Evolutionary conservation across 306 rosid genomes (phyloP).

Genomic region (Medicago ruthenica): DNA sequence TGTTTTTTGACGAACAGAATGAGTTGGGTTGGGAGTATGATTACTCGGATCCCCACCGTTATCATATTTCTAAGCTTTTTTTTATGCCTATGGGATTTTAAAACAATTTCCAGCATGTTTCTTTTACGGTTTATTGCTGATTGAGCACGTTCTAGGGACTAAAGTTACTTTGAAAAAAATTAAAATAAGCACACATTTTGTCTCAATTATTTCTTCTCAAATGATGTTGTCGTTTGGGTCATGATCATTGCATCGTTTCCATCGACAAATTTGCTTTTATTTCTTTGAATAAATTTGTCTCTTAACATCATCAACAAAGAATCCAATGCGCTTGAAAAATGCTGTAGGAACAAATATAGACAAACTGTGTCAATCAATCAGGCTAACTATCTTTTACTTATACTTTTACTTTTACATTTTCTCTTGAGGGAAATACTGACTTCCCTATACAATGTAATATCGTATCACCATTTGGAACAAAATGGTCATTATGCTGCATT

Average conservation of each 20-base stretch:
- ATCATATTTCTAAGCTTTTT: slow-evolving; percentile 13
- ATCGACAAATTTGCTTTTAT: slow-evolving; percentile 28
- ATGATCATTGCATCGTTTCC: slow-evolving; percentile 48
- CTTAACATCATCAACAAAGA: slow-evolving; percentile 38
- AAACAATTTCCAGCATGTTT: not conserved
- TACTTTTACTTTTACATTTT: too few species aligned
- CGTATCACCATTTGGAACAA: too few species aligned
- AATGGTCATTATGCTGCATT: too few species aligned
- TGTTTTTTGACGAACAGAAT: not conserved
- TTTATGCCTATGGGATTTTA: not conserved
- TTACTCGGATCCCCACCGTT: slow-evolving; percentile 16
- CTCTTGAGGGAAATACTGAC: too few species aligned
- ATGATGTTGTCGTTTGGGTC: slow-evolving; percentile 61
- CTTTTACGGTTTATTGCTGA: not conserved
- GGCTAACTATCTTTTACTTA: not conserved
- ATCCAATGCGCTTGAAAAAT: slow-evolving; percentile 41
- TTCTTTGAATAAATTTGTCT: slow-evolving; percentile 12
- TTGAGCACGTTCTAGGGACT: slow-evolving; percentile 36
- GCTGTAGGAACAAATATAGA: not conserved
- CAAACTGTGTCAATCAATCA: not conserved
- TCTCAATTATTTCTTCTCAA: slow-evolving; percentile 28
- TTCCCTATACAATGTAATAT: too few species aligned
- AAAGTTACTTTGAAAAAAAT: slow-evolving; percentile 53
- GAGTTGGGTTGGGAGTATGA: slow-evolving; percentile 39
- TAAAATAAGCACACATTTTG: slow-evolving; percentile 5